Evolutionary conservation across 1,284 basidiomycete species (phyloP).

Genomic region (Tranzscheliella williamsii): DNA sequence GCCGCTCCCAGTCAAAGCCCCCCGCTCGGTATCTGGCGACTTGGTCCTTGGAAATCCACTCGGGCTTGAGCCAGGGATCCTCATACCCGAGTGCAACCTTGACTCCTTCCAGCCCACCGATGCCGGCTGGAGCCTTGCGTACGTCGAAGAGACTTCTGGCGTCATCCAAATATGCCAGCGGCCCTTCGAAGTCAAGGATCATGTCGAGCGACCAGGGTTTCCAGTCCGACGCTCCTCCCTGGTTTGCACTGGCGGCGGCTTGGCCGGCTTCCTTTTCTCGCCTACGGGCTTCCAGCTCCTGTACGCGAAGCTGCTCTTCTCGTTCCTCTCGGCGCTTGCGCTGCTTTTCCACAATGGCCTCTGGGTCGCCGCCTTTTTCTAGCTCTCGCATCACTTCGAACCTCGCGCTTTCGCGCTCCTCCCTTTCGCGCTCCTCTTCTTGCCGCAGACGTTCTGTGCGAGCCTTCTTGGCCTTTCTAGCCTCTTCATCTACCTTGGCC

Average conservation of each 20-base stretch:
- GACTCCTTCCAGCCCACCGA: conserved; percentile 40
- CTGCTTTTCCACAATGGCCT: conserved; percentile 39
- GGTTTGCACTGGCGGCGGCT: conserved; percentile 4
- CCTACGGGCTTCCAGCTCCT: conserved; percentile 16
- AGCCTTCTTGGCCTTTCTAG: conserved; percentile 34
- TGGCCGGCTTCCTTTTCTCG: conserved; percentile 30
- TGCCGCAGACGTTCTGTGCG: conserved; percentile 40
- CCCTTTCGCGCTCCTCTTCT: conserved; percentile 47
- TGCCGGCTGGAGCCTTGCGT: conserved; percentile 31
- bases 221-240: conserved; percentile 9
- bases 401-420: conserved; percentile 42
- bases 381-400: conserved; percentile 50
- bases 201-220: conserved; percentile 41
- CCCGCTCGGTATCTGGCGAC: conserved; percentile 47
- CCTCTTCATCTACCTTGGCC: conserved; percentile 42
- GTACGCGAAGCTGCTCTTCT: conserved; percentile 21
- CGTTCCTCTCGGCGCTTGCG: conserved; percentile 38
- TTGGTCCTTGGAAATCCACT: conserved; percentile 24
- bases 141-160: conserved; percentile 33
- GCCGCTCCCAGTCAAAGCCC: conserved; percentile 50
- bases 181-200: conserved; percentile 50
- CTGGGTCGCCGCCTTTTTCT: conserved; percentile 45
- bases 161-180: conserved; percentile 50
- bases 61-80: conserved; percentile 49
- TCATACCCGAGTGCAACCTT: conserved; percentile 39